Evolutionary conservation across 2,329 filamentous ascomycete species (phyloP).

Genomic region (Dactylellina drechsleri): DNA sequence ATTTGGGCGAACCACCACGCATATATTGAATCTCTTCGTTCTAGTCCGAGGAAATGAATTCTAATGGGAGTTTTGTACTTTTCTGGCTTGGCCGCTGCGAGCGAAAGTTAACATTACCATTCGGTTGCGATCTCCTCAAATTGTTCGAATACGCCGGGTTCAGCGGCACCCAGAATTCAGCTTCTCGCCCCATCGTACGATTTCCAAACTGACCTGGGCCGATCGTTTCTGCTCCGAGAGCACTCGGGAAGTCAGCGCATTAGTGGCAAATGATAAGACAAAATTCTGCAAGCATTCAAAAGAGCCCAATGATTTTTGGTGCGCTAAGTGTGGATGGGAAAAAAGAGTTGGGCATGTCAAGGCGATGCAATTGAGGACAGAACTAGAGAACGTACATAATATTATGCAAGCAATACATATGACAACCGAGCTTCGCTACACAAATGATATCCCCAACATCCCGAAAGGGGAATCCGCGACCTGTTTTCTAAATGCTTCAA

Average conservation of each 20-base stretch:
- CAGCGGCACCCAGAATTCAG: conserved; percentile 12
- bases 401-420: conserved; percentile 39
- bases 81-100: too few species aligned
- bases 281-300: conserved; percentile 26
- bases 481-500: conserved; percentile 32
- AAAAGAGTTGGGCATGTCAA: conserved; percentile 16
- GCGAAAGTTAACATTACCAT: not conserved
- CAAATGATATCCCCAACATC: conserved; percentile 9
- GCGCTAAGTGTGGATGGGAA: conserved; percentile 49
- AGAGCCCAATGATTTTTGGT: conserved; percentile 31
- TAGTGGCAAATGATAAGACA: conserved; percentile 46
- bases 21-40: conserved; percentile 22
- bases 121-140: conserved; percentile 49
- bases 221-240: conserved; percentile 49
- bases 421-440: conserved; percentile 5
- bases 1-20: not conserved
- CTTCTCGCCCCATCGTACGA: conserved; percentile 19
- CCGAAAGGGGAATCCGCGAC: conserved; percentile 23
- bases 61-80: too few species aligned
- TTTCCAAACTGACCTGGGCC: conserved; percentile 20
- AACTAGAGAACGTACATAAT: conserved; percentile 33
- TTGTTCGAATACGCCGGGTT: conserved; percentile 20
- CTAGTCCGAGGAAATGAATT: not conserved
- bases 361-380: conserved; percentile 6
- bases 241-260: conserved; percentile 49